These are phyloP conservation scores for Globisporangium uncinulatum DNA, from an alignment of 352 stramenopile genomes.

Conservation along the genomic window DNA sequence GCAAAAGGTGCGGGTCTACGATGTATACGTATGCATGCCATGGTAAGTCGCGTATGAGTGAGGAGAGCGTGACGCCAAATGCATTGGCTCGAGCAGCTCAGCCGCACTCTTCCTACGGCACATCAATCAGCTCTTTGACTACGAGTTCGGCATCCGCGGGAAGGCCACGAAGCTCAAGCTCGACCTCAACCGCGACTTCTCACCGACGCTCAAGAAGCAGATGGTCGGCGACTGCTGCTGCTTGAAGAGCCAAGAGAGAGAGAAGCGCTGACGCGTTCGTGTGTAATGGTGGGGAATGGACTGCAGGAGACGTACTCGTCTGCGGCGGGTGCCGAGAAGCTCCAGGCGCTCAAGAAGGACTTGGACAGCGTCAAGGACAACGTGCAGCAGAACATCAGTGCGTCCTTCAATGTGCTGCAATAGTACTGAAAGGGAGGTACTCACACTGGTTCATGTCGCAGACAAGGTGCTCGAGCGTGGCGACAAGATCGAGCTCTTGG, in stretches of 20 bases:
- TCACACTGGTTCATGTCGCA: constrained; percentile 10
- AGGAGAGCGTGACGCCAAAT: neutral
- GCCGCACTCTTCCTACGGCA: constrained; percentile 79
- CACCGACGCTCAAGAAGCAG: constrained; percentile 75
- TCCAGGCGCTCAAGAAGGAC: constrained; percentile 79
- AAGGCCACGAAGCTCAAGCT: constrained; percentile 86
- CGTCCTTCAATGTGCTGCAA: constrained; percentile 7
- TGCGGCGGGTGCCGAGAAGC: constrained; percentile 61
- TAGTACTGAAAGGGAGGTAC: neutral
- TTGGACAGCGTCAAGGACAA: constrained; percentile 74
- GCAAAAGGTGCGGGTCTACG: constrained; percentile 47
- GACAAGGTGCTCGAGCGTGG: constrained; percentile 80
- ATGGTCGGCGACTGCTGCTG: constrained; percentile 43
- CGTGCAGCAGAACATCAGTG: constrained; percentile 82
- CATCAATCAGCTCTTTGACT: constrained; percentile 84
- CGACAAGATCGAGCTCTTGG: constrained; percentile 85
- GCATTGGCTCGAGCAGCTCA: constrained; percentile 28
- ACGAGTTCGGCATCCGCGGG: constrained; percentile 80
- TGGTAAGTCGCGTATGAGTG: too few relatives aligned
- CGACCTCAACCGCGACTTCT: constrained; percentile 86
- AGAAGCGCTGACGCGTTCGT: neutral
- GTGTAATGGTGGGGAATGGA: neutral
- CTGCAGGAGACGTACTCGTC: constrained; percentile 72
- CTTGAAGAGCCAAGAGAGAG: neutral
- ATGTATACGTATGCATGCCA: neutral